Percentiles rank a stretch among this genome's conserved stretches.
Conservation (phyloP, 139 green algal genomes). For the Volvox reticuliferus region DNA sequence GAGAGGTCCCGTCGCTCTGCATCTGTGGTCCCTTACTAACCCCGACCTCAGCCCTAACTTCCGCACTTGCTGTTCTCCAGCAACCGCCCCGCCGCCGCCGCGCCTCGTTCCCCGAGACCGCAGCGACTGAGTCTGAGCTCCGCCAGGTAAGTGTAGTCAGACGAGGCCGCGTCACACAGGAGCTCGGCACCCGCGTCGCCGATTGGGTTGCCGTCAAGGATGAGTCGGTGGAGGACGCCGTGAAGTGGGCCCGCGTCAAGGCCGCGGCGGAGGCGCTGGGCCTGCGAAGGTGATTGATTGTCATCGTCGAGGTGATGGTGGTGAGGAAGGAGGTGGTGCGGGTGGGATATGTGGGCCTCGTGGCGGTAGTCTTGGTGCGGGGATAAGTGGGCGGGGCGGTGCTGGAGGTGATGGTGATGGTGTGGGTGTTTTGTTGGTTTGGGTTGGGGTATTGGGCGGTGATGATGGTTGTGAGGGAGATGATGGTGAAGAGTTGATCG, state of each 20-base stretch:
- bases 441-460: too few relatives aligned
- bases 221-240: constrained; percentile 41
- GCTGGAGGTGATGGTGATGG: background rate
- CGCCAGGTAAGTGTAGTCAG: constrained; percentile 24
- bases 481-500: too few relatives aligned
- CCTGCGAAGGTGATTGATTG: background rate
- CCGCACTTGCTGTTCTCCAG: constrained; percentile 41
- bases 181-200: constrained; percentile 57
- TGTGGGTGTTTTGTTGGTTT: too few relatives aligned
- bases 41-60: too few relatives aligned
- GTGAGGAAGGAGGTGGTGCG: background rate
- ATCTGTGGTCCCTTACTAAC: too few relatives aligned
- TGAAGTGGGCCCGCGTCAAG: constrained; percentile 30
- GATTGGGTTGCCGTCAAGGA: constrained; percentile 51
- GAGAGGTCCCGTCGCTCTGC: too few relatives aligned
- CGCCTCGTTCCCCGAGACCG: constrained; percentile 26
- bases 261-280: constrained; percentile 8
- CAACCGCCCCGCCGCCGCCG: background rate
- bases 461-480: too few relatives aligned
- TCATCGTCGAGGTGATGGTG: background rate
- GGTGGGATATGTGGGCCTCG: background rate
- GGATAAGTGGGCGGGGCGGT: background rate
- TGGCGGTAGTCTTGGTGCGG: too few relatives aligned
- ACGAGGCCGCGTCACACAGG: constrained; percentile 48
- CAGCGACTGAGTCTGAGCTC: constrained; percentile 25